These are phyloP conservation scores for Pleurotus cornucopiae DNA, from an alignment of 768 basidiomycete species.

Conservation along the genomic window DNA sequence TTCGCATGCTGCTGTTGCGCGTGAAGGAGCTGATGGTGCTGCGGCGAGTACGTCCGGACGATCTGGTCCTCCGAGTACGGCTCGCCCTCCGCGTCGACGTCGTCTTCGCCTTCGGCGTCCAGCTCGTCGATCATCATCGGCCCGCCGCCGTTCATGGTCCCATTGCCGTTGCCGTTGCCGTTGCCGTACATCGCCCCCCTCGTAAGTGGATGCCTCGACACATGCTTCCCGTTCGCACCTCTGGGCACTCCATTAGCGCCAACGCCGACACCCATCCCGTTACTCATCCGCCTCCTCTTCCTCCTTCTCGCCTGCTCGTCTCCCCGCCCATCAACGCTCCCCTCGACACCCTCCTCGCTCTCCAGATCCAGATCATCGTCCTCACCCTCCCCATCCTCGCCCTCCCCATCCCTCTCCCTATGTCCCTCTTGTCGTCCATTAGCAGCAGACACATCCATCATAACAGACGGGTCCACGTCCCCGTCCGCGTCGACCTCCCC, in stretches of 20 bases:
- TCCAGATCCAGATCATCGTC: slow-evolving; percentile 5
- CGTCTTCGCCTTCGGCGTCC: slow-evolving; percentile 12
- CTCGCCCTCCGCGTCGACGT: slow-evolving; percentile 11
- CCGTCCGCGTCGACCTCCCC: neutral
- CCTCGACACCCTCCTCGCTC: slow-evolving; percentile 8
- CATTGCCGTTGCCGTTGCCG: neutral
- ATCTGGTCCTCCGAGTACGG: slow-evolving; percentile 3
- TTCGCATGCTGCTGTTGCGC: neutral
- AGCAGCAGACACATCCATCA: too few species aligned
- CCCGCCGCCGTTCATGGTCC: neutral
- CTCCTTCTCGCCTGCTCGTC: slow-evolving; percentile 16
- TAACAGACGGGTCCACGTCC: too few species aligned
- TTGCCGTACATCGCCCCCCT: neutral
- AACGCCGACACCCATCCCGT: neutral
- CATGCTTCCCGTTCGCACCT: slow-evolving; percentile 1
- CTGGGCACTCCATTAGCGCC: neutral
- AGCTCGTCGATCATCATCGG: slow-evolving; percentile 1
- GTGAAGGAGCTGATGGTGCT: neutral
- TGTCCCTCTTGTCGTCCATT: too few species aligned
- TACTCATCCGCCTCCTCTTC: slow-evolving; percentile 16
- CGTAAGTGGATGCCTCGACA: neutral
- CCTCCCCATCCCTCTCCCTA: neutral
- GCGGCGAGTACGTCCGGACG: neutral
- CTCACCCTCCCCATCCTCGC: neutral
- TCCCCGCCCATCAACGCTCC: slow-evolving; percentile 14